Conservation (phyloP, 2,329 filamentous ascomycete genomes). For the Didymellaceae sp. region DNA sequence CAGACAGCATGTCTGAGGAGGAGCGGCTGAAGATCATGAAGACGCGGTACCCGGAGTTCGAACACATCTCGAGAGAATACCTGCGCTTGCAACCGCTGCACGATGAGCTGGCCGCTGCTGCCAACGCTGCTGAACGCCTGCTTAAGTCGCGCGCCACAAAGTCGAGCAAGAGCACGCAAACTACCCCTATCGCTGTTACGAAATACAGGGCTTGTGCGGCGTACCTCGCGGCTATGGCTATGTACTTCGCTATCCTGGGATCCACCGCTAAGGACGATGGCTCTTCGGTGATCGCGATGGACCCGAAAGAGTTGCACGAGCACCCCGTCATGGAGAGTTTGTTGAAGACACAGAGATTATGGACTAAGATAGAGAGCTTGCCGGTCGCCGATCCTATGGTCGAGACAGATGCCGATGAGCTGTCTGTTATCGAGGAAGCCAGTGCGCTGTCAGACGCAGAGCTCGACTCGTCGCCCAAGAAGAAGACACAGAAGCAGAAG, state of each 20-base stretch:
- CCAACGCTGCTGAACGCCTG: conserved; percentile 61
- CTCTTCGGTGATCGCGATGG: conserved; percentile 63
- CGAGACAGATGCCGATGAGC: conserved; percentile 41
- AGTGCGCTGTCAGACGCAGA: conserved; percentile 43
- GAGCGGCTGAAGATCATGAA: conserved; percentile 79
- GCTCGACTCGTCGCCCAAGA: conserved; percentile 36
- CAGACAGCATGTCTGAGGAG: conserved; percentile 75
- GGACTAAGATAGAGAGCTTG: conserved; percentile 76
- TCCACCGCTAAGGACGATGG: conserved; percentile 70
- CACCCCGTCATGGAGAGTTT: conserved; percentile 90
- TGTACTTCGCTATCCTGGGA: conserved; percentile 95
- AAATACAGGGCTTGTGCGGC: conserved; percentile 83
- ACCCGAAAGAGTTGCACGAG: conserved; percentile 81
- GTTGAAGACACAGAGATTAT: conserved; percentile 78
- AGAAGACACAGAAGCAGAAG: conserved; percentile 49
- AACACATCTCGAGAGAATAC: conserved; percentile 82
- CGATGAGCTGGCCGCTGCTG: conserved; percentile 65
- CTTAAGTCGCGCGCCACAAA: conserved; percentile 38
- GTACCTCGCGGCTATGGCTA: conserved; percentile 83
- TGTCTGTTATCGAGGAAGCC: conserved; percentile 45
- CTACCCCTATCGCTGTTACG: conserved; percentile 53
- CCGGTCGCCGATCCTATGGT: conserved; percentile 57
- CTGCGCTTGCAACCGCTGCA: conserved; percentile 68
- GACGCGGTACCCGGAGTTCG: conserved; percentile 89
- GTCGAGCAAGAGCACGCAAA: conserved; percentile 23